A percentile compares a stretch with the other conserved stretches of the same genome.
These are phyloP conservation scores for Xerocomellus intermedius DNA, from an alignment of 768 basidiomycete species.

Conservation along the genomic window DNA sequence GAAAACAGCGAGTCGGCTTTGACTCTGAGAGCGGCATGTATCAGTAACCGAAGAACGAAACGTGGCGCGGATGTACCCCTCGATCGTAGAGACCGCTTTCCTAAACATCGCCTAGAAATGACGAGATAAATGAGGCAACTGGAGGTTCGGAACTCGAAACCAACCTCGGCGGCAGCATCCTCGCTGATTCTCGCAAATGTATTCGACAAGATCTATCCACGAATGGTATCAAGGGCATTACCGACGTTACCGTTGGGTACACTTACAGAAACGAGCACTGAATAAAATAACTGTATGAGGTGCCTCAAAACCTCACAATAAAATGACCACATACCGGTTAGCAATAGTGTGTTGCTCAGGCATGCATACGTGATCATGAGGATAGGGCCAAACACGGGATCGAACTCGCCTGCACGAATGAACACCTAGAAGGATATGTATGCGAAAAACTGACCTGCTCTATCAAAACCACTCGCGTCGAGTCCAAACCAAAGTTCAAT, in stretches of 20 bases:
- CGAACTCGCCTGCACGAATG: constrained; percentile 59
- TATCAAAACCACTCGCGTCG: constrained; percentile 86
- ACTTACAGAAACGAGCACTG: constrained; percentile 78
- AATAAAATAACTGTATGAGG: constrained; percentile 9
- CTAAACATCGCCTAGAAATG: constrained; percentile 83
- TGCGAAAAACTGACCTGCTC: constrained; percentile 56
- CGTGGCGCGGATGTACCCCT: constrained; percentile 58
- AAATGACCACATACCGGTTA: constrained; percentile 63
- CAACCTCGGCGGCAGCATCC: constrained; percentile 88
- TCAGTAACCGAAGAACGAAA: constrained; percentile 9
- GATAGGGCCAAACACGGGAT: constrained; percentile 86
- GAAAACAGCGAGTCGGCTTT: constrained; percentile 92
- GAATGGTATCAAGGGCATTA: not conserved
- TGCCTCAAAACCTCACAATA: not conserved
- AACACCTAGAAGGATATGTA: not conserved
- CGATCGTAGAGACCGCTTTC: constrained; percentile 89
- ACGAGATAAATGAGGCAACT: not conserved
- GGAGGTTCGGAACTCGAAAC: not conserved
- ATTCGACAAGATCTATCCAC: constrained; percentile 82
- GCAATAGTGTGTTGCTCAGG: constrained; percentile 85
- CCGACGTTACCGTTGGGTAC: not conserved
- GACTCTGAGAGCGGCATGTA: constrained; percentile 46
- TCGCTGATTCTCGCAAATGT: constrained; percentile 93
- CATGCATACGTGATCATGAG: constrained; percentile 91
- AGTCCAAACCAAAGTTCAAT: constrained; percentile 93